A percentile compares a stretch with the other conserved stretches of the same genome.
These are phyloP conservation scores for Wickerhamiella hasegawae DNA, from an alignment of 805 yeast species.

Conservation along the genomic window DNA sequence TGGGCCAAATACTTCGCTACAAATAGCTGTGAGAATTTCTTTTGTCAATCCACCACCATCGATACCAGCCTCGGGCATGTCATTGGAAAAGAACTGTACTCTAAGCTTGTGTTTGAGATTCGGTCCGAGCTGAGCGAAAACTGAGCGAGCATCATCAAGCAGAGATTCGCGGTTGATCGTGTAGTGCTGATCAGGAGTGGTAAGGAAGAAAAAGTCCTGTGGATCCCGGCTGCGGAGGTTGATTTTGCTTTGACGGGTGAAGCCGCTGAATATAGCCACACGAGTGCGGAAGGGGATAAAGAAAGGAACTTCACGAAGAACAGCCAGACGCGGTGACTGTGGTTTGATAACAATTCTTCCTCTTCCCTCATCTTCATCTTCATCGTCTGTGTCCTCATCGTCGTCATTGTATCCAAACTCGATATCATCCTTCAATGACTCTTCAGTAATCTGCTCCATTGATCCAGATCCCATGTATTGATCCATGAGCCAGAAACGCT, in stretches of 20 bases:
- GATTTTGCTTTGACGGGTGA: conserved; percentile 39
- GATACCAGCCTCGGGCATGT: conserved; percentile 68
- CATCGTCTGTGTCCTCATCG: conserved; percentile 3
- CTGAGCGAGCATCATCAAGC: conserved; percentile 58
- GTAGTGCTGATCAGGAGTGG: not conserved
- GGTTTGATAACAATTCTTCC: too few species aligned
- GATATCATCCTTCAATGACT: conserved; percentile 10
- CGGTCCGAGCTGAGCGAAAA: conserved; percentile 37
- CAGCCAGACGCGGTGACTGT: conserved; percentile 17
- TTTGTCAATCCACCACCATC: conserved; percentile 97
- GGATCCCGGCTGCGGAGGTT: too few species aligned
- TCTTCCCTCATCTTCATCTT: too few species aligned
- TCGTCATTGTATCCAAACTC: conserved; percentile 6
- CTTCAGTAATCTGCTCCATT: not conserved
- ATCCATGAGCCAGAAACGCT: conserved; percentile 38
- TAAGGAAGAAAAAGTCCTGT: not conserved
- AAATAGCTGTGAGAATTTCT: conserved; percentile 65
- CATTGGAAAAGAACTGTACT: conserved; percentile 59
- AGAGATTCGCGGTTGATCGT: conserved; percentile 46
- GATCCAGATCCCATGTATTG: not conserved
- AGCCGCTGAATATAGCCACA: conserved; percentile 51
- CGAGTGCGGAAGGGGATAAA: conserved; percentile 62
- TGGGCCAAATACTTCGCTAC: conserved; percentile 44
- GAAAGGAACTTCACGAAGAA: conserved; percentile 57
- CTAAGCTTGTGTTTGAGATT: conserved; percentile 42